Evolutionary conservation across 164 flowering plant genomes (phyloP).

Genomic region (Euptelea pleiosperma): DNA sequence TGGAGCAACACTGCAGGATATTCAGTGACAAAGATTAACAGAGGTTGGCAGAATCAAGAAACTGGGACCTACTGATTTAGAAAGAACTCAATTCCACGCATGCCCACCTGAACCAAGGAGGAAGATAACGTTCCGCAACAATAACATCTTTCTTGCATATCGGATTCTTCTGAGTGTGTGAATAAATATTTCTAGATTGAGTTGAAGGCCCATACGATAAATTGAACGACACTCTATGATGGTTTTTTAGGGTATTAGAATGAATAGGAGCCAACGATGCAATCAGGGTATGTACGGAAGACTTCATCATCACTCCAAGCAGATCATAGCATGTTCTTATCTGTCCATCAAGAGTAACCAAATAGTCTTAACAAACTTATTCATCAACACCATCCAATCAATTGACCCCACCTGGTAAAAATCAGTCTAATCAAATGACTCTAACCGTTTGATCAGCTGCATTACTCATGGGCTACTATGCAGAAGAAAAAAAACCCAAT

Average conservation of each 20-base stretch:
- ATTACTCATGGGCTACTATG: no score
- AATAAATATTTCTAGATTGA: constrained; percentile 25
- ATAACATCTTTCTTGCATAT: constrained; percentile 27
- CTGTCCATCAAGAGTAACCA: constrained; percentile 21
- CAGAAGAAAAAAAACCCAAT: no score
- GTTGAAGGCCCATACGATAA: constrained; percentile 17
- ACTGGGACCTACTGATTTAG: background rate
- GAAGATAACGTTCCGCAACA: constrained; percentile 45
- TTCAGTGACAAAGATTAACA: constrained; percentile 2
- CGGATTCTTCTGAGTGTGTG: constrained; percentile 22
- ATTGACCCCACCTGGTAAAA: no score
- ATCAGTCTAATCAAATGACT: no score
- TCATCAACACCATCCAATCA: no score
- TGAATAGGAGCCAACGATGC: constrained; percentile 47
- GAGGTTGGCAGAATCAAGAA: background rate
- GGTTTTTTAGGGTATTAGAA: constrained; percentile 33
- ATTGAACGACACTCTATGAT: constrained; percentile 33
- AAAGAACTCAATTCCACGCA: background rate
- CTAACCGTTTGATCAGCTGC: no score
- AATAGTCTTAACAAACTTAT: background rate
- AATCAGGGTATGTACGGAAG: constrained; percentile 43
- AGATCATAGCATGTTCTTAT: constrained; percentile 36
- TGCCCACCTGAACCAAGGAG: constrained; percentile 82
- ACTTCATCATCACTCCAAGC: constrained; percentile 47
- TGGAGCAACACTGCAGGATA: constrained; percentile 74